Conservation (phyloP, 75 land plant genomes). For the Cunninghamia lanceolata region DNA sequence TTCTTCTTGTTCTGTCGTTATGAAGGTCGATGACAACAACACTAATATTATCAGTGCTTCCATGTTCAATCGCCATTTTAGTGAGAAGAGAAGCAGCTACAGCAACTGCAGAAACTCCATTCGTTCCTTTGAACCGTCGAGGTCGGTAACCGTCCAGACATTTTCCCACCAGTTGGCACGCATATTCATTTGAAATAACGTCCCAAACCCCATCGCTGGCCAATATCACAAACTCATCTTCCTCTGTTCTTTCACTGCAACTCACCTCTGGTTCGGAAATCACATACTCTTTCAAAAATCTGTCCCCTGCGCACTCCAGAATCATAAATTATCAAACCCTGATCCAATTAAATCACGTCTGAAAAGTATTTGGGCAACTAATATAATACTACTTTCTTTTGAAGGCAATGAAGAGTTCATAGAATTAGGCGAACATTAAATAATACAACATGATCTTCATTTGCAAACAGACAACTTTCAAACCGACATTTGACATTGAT, state of each 20-base stretch:
- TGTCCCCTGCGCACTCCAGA: neutral
- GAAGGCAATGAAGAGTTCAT: too few species aligned
- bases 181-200: conserved; percentile 5
- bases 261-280: conserved; percentile 29
- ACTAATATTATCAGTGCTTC: neutral
- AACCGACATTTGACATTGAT: too few species aligned
- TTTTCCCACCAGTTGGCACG: conserved; percentile 8
- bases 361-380: too few species aligned
- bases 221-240: conserved; percentile 28
- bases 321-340: too few species aligned
- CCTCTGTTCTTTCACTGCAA: conserved; percentile 8
- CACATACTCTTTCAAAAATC: conserved; percentile 19
- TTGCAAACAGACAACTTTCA: too few species aligned
- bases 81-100: neutral
- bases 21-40: neutral
- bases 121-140: neutral
- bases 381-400: too few species aligned
- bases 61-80: neutral
- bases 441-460: too few species aligned
- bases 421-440: too few species aligned
- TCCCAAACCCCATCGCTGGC: conserved; percentile 46
- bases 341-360: too few species aligned
- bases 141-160: conserved; percentile 17
- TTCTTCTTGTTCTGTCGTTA: neutral
- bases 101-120: neutral